Percentiles rank a stretch among this genome's conserved stretches.
Evolutionary conservation across 106 monocot species (phyloP).

Genomic region (Gastrodia elata): DNA sequence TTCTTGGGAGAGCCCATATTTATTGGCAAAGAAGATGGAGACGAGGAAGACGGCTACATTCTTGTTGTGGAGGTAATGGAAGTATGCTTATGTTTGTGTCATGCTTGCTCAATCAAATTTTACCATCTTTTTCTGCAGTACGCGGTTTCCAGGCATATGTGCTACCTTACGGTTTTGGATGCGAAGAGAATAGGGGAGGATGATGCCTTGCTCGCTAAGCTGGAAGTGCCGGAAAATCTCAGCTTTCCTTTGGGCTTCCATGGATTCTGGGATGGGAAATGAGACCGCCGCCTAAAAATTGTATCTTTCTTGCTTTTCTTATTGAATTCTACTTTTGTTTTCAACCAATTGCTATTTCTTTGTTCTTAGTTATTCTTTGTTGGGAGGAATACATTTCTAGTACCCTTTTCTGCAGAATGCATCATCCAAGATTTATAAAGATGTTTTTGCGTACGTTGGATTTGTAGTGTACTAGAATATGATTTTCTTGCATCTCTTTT

Average conservation of each 20-base stretch:
- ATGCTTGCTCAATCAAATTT: too few species aligned
- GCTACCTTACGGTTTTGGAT: conserved; percentile 70
- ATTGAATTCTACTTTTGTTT: too few species aligned
- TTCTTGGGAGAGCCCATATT: conserved; percentile 85
- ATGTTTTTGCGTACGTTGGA: too few species aligned
- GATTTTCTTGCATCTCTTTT: too few species aligned
- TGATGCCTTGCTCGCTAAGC: conserved; percentile 56
- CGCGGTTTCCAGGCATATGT: conserved; percentile 56
- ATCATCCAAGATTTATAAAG: too few species aligned
- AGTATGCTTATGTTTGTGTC: neutral
- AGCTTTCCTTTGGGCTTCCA: conserved; percentile 86
- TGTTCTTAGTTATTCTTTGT: too few species aligned
- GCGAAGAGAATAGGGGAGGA: conserved; percentile 52
- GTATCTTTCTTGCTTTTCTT: too few species aligned
- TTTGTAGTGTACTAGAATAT: too few species aligned
- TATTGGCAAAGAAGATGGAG: conserved; percentile 32
- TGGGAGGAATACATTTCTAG: too few species aligned
- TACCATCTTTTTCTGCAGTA: conserved; percentile 46
- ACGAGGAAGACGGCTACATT: conserved; percentile 67
- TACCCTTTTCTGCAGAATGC: too few species aligned
- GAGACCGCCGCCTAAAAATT: neutral
- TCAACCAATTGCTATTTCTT: too few species aligned
- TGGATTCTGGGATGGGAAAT: conserved; percentile 56
- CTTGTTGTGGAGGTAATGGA: conserved; percentile 51
- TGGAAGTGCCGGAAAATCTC: conserved; percentile 66